Conservation (phyloP, 306 rosid species). For the Begonia loranthoides region DNA sequence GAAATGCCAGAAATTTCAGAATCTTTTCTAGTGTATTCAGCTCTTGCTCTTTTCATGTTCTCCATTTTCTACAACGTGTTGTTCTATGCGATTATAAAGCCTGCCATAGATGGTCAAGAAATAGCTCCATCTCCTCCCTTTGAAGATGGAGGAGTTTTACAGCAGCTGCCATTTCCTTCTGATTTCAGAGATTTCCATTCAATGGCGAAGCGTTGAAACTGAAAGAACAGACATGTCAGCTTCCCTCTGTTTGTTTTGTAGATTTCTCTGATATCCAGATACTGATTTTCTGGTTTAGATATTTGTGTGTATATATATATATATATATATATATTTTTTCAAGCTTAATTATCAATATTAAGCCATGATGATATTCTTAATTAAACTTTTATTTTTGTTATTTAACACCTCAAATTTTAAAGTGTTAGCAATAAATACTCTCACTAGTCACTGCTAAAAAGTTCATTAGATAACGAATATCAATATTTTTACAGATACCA, state of each 20-base stretch:
- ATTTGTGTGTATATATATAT: too few species aligned
- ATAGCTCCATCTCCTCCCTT: conserved; percentile 6
- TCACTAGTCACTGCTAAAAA: too few species aligned
- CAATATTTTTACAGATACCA: too few species aligned
- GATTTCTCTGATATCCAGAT: too few species aligned
- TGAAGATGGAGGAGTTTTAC: conserved; percentile 11
- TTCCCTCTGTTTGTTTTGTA: background rate
- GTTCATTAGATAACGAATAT: too few species aligned
- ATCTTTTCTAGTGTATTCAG: conserved; percentile 29
- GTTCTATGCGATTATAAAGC: conserved; percentile 52
- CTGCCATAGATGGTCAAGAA: conserved; percentile 44
- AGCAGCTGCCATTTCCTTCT: background rate
- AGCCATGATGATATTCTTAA: too few species aligned
- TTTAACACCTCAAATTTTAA: too few species aligned
- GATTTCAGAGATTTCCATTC: background rate
- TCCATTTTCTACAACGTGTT: conserved; percentile 59
- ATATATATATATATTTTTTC: too few species aligned
- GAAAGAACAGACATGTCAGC: background rate
- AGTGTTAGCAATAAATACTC: too few species aligned
- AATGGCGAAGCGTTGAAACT: background rate
- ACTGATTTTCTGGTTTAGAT: too few species aligned
- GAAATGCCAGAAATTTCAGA: conserved; percentile 34
- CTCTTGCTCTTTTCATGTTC: conserved; percentile 40
- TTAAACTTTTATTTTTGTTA: too few species aligned
- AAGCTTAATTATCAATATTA: too few species aligned